phyloP scores from a whole-genome alignment of 768 basidiomycete species.

The Lactarius sanguifluus region DNA sequence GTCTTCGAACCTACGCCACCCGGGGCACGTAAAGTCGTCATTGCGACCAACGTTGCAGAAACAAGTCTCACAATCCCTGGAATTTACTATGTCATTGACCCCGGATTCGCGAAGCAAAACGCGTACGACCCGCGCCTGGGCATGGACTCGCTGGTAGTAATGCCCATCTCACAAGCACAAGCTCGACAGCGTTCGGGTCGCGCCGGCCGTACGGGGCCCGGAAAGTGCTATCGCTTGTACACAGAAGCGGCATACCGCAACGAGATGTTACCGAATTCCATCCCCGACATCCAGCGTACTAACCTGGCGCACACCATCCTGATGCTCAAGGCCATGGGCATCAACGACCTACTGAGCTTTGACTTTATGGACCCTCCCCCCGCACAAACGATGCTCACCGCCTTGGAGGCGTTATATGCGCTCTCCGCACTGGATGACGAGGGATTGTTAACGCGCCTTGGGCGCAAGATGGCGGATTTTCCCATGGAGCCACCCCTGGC shows the following conservation, averaged over 20 bases:
- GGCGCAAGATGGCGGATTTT: slow-evolving; percentile 99
- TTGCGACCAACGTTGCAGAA: slow-evolving; percentile 99
- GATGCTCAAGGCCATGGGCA: slow-evolving; percentile 97
- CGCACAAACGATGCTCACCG: slow-evolving; percentile 94
- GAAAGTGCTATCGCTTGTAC: slow-evolving; percentile 96
- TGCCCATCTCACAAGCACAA: slow-evolving; percentile 98
- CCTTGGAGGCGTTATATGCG: slow-evolving; percentile 91
- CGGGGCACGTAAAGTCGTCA: slow-evolving; percentile 97
- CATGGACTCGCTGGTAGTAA: slow-evolving; percentile 98
- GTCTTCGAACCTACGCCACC: slow-evolving; percentile 98
- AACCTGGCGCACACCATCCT: slow-evolving; percentile 92
- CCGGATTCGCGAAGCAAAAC: slow-evolving; percentile 98
- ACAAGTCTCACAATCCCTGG: slow-evolving; percentile 98
- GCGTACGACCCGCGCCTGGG: slow-evolving; percentile 96
- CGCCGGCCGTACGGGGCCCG: slow-evolving; percentile 96
- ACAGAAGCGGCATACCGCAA: slow-evolving; percentile 98
- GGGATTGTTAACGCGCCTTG: slow-evolving; percentile 89
- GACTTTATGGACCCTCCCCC: slow-evolving; percentile 99
- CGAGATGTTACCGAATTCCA: slow-evolving; percentile 97
- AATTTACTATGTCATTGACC: slow-evolving; percentile 98
- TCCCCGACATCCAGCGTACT: slow-evolving; percentile 96
- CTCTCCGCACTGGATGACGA: slow-evolving; percentile 96
- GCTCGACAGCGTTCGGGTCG: slow-evolving; percentile 94
- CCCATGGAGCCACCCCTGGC: slow-evolving; percentile 96
- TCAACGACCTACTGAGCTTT: slow-evolving; percentile 96